Conservation (phyloP, 78 protist genomes). For the Andalucia godoyi region DNA sequence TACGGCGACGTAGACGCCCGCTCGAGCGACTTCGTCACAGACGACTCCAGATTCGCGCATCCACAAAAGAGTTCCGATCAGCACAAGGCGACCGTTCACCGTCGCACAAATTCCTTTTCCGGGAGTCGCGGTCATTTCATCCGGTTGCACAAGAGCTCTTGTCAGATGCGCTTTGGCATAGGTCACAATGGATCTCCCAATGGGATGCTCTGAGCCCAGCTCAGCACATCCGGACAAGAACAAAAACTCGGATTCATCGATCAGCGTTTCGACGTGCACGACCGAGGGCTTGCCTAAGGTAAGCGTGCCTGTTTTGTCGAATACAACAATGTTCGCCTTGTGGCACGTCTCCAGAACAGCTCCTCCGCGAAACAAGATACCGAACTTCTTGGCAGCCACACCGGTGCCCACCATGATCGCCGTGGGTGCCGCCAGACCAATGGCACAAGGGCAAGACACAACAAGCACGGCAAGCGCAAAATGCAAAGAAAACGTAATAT, state of each 20-base stretch:
- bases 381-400: conserved; percentile 52
- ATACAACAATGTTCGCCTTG: conserved; percentile 29
- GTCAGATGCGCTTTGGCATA: too few relatives aligned
- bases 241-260: too few relatives aligned
- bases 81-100: too few relatives aligned
- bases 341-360: conserved; percentile 61
- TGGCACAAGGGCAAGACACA: conserved; percentile 87
- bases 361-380: conserved; percentile 74
- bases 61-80: too few relatives aligned
- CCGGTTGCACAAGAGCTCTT: too few relatives aligned
- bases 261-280: too few relatives aligned
- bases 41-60: too few relatives aligned
- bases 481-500: conserved; percentile 39
- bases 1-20: too few relatives aligned
- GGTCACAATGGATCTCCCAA: conserved; percentile 61
- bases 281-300: conserved; percentile 54
- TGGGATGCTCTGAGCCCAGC: conserved; percentile 54
- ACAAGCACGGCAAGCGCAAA: conserved; percentile 38
- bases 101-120: too few relatives aligned
- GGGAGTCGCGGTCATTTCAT: too few relatives aligned
- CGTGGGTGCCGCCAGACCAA: conserved; percentile 86
- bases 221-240: background rate
- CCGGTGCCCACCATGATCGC: conserved; percentile 90
- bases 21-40: too few relatives aligned
- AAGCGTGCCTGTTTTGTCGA: conserved; percentile 90